Evolutionary conservation across 257 asterid species (phyloP).

Genomic region (Solanum microdontum): DNA sequence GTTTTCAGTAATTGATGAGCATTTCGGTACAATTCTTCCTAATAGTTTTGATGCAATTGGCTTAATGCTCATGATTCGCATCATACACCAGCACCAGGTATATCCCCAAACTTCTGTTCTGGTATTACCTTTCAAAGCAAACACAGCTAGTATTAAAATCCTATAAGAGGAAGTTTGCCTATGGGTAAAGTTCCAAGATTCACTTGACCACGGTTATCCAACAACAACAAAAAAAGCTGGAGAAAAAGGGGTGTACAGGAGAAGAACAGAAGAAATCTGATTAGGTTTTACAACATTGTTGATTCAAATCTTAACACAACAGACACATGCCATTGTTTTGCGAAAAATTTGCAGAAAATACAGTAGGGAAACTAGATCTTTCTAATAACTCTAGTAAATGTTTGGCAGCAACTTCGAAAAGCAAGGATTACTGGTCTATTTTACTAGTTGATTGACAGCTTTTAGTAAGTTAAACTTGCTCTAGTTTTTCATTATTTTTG

Average conservation of each 20-base stretch:
- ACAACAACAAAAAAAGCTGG: not conserved
- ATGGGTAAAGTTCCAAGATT: not conserved
- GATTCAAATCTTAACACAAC: not conserved
- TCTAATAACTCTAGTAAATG: not conserved
- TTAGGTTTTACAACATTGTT: not conserved
- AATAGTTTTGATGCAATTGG: constrained; percentile 96
- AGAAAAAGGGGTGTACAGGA: not conserved
- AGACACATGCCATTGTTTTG: not conserved
- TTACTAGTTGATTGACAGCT: not conserved
- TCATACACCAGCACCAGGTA: constrained; percentile 98
- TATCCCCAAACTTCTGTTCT: constrained; percentile 2
- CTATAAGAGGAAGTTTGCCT: not conserved
- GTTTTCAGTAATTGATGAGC: constrained; percentile 82
- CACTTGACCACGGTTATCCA: not conserved
- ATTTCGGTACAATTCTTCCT: constrained; percentile 67
- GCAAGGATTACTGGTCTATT: not conserved
- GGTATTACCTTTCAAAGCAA: not conserved
- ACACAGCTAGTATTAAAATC: not conserved
- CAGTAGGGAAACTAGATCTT: not conserved
- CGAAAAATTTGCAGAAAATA: not conserved
- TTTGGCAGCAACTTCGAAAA: not conserved
- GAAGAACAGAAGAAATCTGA: not conserved
- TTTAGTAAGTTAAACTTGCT: not conserved
- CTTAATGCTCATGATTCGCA: constrained; percentile 96
- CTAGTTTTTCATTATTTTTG: not conserved